Percentiles rank a stretch among this genome's conserved stretches.
These are phyloP conservation scores for Candida adriatica DNA, from an alignment of 805 yeast species.

Conservation along the genomic window DNA sequence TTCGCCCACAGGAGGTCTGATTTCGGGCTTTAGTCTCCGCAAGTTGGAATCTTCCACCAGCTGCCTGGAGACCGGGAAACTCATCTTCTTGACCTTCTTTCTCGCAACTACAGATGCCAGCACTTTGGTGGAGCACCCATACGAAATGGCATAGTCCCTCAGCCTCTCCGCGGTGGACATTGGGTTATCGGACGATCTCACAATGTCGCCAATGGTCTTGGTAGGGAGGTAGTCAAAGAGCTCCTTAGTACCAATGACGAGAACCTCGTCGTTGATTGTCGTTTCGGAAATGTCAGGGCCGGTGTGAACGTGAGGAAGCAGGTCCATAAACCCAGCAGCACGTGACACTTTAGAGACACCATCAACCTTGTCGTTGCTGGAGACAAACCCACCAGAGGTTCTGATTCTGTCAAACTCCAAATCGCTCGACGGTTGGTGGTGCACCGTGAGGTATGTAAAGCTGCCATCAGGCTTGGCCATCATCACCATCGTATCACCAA, in stretches of 20 bases:
- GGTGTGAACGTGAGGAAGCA: conserved; percentile 82
- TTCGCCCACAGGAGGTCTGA: conserved; percentile 91
- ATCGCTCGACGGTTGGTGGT: conserved; percentile 78
- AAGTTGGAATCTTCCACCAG: conserved; percentile 69
- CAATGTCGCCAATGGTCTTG: conserved; percentile 86
- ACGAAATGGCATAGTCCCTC: conserved; percentile 90
- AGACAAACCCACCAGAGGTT: conserved; percentile 86
- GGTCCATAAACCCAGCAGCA: conserved; percentile 85
- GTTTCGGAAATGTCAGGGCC: conserved; percentile 72
- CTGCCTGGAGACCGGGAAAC: conserved; percentile 34
- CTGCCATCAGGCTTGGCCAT: conserved; percentile 79
- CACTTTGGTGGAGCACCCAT: conserved; percentile 76
- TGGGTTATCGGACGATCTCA: conserved; percentile 75
- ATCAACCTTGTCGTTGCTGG: conserved; percentile 78
- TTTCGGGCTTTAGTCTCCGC: conserved; percentile 82
- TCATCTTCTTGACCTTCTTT: conserved; percentile 39
- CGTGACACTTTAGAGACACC: conserved; percentile 79
- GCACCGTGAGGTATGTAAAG: conserved; percentile 58
- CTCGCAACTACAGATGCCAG: conserved; percentile 76
- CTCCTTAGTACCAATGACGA: conserved; percentile 76
- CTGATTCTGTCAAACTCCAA: conserved; percentile 81
- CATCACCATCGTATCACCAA: conserved; percentile 86
- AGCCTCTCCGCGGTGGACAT: conserved; percentile 88
- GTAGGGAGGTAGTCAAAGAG: conserved; percentile 81
- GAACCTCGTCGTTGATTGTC: conserved; percentile 68